These are phyloP conservation scores for Penicillium sp. DNA, from an alignment of 2,329 filamentous ascomycete species.

Conservation along the genomic window DNA sequence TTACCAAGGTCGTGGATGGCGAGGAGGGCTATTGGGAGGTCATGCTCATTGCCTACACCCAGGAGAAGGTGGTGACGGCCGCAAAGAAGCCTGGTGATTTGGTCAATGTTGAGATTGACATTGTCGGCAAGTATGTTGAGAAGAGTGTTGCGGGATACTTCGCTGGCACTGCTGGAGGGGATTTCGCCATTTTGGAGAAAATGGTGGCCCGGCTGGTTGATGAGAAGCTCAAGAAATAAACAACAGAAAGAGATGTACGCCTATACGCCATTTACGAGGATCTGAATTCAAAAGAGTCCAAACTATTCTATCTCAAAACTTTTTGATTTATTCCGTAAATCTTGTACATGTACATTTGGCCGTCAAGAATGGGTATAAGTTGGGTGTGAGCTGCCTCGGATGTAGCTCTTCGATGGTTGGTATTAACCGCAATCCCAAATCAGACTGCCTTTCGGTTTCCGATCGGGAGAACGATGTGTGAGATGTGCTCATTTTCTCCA, in stretches of 20 bases:
- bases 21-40: conserved; percentile 88
- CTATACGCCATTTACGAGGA: conserved; percentile 14
- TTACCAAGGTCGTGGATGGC: conserved; percentile 81
- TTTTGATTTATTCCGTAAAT: conserved; percentile 15
- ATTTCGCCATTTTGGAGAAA: conserved; percentile 66
- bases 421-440: neutral
- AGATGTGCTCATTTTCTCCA: neutral
- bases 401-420: neutral
- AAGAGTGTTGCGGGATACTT: conserved; percentile 88
- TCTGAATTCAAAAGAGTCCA: conserved; percentile 8
- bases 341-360: conserved; percentile 22
- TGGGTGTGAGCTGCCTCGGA: neutral
- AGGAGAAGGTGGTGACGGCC: conserved; percentile 85
- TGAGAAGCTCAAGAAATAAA: conserved; percentile 60
- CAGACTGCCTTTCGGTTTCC: neutral
- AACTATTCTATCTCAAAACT: conserved; percentile 12
- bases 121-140: conserved; percentile 68
- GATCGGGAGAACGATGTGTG: neutral
- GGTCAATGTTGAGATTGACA: conserved; percentile 92
- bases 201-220: conserved; percentile 77
- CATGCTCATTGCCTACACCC: conserved; percentile 97
- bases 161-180: conserved; percentile 42
- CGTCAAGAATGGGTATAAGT: conserved; percentile 25
- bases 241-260: neutral
- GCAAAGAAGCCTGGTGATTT: conserved; percentile 77